Conservation (phyloP, 495 filamentous ascomycete species). For the Aspergillus panamensis region DNA sequence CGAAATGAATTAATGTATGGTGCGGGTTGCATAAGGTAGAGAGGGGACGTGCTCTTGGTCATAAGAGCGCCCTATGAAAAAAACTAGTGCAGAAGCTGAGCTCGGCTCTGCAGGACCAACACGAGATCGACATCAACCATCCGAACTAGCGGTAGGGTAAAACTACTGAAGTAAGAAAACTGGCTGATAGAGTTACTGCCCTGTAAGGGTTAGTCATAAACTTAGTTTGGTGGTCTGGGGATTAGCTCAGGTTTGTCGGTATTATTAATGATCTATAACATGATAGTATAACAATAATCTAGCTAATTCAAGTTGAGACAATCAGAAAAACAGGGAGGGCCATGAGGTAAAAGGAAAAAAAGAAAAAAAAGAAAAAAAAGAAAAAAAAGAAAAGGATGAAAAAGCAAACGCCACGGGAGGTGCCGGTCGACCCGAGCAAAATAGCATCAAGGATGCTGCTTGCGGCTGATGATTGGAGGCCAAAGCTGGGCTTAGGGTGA, state of each 20-base stretch:
- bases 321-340: neutral
- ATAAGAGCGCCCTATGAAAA: neutral
- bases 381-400: neutral
- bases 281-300: neutral
- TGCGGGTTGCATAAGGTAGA: neutral
- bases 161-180: neutral
- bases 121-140: neutral
- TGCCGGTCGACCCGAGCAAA: slow-evolving; percentile 15
- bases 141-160: neutral
- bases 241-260: neutral
- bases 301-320: neutral
- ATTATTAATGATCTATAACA: neutral
- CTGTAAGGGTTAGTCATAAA: neutral
- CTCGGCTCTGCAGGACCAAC: neutral
- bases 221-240: neutral
- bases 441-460: slow-evolving; percentile 5
- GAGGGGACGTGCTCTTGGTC: neutral
- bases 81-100: neutral
- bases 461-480: slow-evolving; percentile 14
- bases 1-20: neutral
- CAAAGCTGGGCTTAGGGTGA: neutral
- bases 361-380: neutral
- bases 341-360: neutral
- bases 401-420: slow-evolving; percentile 7
- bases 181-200: neutral